Evolutionary conservation across 371 early-diverging fungal species (phyloP).

Genomic region (Zopfochytrium polystomum): DNA sequence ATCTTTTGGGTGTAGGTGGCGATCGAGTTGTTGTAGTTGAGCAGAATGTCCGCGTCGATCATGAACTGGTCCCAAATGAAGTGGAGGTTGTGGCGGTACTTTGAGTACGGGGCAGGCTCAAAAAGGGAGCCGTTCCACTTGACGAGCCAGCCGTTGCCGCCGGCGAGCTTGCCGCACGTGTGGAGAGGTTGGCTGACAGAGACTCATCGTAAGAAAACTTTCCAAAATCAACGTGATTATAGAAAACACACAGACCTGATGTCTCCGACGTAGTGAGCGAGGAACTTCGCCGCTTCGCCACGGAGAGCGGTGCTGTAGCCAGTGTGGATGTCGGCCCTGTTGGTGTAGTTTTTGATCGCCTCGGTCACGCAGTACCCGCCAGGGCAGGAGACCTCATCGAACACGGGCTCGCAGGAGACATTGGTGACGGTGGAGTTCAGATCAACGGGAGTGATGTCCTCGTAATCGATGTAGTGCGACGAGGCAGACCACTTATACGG

Average conservation of each 20-base stretch:
- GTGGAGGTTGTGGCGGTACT: conserved; percentile 39
- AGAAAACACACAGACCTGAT: no score
- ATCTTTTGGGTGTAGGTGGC: conserved; percentile 14
- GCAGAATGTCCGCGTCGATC: conserved; percentile 33
- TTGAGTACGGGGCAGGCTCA: conserved; percentile 6
- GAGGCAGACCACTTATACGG: not conserved
- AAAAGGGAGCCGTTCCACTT: conserved; percentile 13
- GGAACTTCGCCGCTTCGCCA: conserved; percentile 49
- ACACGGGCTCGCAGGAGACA: conserved; percentile 11
- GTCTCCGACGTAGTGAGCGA: conserved; percentile 56
- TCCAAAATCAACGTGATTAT: no score
- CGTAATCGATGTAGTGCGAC: conserved; percentile 12
- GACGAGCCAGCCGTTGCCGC: conserved; percentile 27
- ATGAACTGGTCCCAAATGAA: conserved; percentile 46
- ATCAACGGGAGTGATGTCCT: conserved; percentile 20
- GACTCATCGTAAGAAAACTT: no score
- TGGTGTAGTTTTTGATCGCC: conserved; percentile 33
- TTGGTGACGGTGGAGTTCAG: conserved; percentile 5
- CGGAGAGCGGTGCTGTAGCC: not conserved
- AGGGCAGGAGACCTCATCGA: conserved; percentile 10
- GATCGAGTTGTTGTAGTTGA: conserved; percentile 17
- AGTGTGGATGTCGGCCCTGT: not conserved
- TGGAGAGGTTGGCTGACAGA: conserved; percentile 60
- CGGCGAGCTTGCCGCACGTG: conserved; percentile 37
- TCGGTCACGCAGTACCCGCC: conserved; percentile 25